Percentiles rank a stretch among this genome's conserved stretches.
phyloP scores from a whole-genome alignment of 2,329 filamentous ascomycete genomes.

The Fusarium xyrophilum region DNA sequence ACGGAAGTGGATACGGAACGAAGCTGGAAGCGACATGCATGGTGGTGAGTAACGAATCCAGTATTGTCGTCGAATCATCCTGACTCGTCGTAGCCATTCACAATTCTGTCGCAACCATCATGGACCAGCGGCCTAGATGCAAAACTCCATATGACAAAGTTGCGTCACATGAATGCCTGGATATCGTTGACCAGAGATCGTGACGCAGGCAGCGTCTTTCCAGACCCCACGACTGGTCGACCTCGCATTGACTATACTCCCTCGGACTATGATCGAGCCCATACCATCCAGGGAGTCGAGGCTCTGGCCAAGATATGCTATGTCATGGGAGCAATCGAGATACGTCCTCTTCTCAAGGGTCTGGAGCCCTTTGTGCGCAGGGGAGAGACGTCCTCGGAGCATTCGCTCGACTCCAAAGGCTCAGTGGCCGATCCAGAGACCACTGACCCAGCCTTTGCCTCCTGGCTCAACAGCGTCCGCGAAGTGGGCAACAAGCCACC shows the following conservation, averaged over 20 bases:
- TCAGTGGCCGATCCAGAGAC: constrained; percentile 52
- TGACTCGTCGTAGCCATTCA: constrained; percentile 60
- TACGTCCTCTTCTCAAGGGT: constrained; percentile 69
- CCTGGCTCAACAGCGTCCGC: constrained; percentile 64
- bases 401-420: constrained; percentile 25
- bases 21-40: constrained; percentile 82
- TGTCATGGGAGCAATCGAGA: constrained; percentile 79
- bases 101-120: constrained; percentile 66
- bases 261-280: constrained; percentile 73
- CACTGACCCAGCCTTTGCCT: constrained; percentile 65
- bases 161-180: constrained; percentile 73
- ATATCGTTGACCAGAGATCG: constrained; percentile 79
- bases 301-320: constrained; percentile 79
- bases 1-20: constrained; percentile 78
- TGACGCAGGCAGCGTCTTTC: constrained; percentile 75
- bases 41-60: constrained; percentile 54
- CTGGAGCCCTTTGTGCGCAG: constrained; percentile 65
- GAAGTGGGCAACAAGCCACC: constrained; percentile 59
- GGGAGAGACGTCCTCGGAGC: constrained; percentile 28
- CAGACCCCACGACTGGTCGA: constrained; percentile 71
- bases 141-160: constrained; percentile 73
- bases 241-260: constrained; percentile 73
- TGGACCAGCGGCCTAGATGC: constrained; percentile 74
- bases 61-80: constrained; percentile 4
- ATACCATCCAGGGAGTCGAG: constrained; percentile 74